Percentiles rank a stretch among this genome's conserved stretches.
Evolutionary conservation across 1,139 yeast genomes (phyloP).

Genomic region (Sugiyamaella castrensis): DNA sequence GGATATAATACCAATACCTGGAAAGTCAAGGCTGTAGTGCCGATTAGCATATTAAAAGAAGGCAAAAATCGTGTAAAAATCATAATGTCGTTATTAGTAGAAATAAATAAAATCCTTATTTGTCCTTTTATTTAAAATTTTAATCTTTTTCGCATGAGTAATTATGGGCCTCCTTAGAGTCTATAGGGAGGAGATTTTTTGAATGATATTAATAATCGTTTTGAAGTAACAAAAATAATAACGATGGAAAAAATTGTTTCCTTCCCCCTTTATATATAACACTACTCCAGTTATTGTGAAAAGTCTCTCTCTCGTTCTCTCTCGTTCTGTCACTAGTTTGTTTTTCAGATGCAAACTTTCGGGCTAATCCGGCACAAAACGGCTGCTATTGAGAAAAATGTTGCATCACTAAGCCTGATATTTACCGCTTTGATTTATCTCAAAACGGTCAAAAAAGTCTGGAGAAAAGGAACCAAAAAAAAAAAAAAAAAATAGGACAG

Average conservation of each 20-base stretch:
- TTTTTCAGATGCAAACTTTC: too few species aligned
- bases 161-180: too few species aligned
- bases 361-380: too few species aligned
- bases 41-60: slow-evolving; percentile 20
- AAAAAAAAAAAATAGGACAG: too few species aligned
- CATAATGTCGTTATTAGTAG: slow-evolving; percentile 9
- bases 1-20: slow-evolving; percentile 20
- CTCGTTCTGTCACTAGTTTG: too few species aligned
- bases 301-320: too few species aligned
- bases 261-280: not conserved
- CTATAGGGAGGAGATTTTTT: too few species aligned
- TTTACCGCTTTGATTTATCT: too few species aligned
- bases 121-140: not conserved
- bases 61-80: slow-evolving; percentile 18
- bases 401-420: too few species aligned
- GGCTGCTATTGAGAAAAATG: too few species aligned
- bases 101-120: not conserved
- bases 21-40: slow-evolving; percentile 20
- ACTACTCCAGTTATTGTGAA: not conserved
- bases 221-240: not conserved
- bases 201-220: not conserved
- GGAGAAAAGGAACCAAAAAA: too few species aligned
- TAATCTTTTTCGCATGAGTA: slow-evolving; percentile 7
- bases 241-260: not conserved
- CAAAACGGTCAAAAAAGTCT: too few species aligned